A percentile compares a stretch with the other conserved stretches of the same genome.
phyloP scores from a whole-genome alignment of 306 rosid genomes.

The Luffa acutangula region DNA sequence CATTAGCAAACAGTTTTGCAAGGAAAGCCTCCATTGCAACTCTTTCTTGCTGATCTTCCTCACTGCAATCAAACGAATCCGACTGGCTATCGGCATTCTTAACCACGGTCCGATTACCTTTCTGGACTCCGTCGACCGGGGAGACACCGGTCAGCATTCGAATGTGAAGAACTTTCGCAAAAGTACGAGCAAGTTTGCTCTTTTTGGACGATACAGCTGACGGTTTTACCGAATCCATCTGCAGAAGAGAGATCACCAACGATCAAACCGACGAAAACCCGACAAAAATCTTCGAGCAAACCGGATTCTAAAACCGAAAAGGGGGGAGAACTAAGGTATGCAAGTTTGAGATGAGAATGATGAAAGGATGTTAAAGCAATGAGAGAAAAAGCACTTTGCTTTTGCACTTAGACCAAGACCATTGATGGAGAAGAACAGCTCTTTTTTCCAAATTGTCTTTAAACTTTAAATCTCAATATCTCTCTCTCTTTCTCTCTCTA shows the following conservation, averaged over 20 bases:
- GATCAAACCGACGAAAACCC: not conserved
- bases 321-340: constrained; percentile 16
- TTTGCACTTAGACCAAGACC: constrained; percentile 56
- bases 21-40: constrained; percentile 49
- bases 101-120: not conserved
- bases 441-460: constrained; percentile 24
- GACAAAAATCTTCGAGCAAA: not conserved
- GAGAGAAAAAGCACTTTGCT: constrained; percentile 49
- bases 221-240: constrained; percentile 73
- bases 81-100: constrained; percentile 18
- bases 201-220: constrained; percentile 46
- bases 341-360: constrained; percentile 16
- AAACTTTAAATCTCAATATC: not conserved
- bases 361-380: constrained; percentile 26
- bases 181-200: constrained; percentile 50
- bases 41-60: constrained; percentile 53
- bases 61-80: constrained; percentile 20
- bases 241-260: constrained; percentile 13
- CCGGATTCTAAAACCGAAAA: constrained; percentile 5
- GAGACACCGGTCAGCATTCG: constrained; percentile 46
- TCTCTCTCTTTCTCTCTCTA: not conserved
- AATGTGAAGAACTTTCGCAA: constrained; percentile 76
- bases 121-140: constrained; percentile 31
- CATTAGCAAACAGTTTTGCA: constrained; percentile 61
- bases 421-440: constrained; percentile 28